These are phyloP conservation scores for Chiua sp. DNA, from an alignment of 1,284 basidiomycete genomes.

Conservation along the genomic window DNA sequence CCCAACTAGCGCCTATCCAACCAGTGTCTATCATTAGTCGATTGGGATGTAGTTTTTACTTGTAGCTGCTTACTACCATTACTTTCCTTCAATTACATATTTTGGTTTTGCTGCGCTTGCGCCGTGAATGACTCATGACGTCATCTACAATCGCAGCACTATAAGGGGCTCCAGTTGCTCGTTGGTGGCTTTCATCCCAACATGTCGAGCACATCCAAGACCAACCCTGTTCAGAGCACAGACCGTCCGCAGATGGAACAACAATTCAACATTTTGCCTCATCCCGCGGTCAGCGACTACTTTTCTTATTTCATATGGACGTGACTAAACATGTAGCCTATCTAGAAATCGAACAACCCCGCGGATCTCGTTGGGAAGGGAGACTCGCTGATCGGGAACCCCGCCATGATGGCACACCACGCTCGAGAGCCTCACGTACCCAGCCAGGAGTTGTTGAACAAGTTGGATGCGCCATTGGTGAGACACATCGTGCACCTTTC, in stretches of 20 bases:
- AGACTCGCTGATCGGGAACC: conserved; percentile 39
- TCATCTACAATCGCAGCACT: conserved; percentile 13
- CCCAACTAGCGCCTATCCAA: not conserved
- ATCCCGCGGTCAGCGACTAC: conserved; percentile 50
- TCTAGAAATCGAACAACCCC: conserved; percentile 54
- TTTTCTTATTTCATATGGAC: not conserved
- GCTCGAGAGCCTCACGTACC: conserved; percentile 52
- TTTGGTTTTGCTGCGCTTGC: conserved; percentile 2
- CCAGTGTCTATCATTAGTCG: not conserved
- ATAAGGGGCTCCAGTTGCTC: conserved; percentile 3
- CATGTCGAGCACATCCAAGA: conserved; percentile 22
- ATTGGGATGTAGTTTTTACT: conserved; percentile 7
- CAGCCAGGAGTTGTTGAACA: conserved; percentile 32
- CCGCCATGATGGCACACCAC: conserved; percentile 42
- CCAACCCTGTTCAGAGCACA: conserved; percentile 1
- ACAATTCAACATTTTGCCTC: conserved; percentile 49
- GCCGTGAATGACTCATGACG: conserved; percentile 14
- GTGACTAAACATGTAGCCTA: not conserved
- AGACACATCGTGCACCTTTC: not conserved
- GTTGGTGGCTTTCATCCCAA: not conserved
- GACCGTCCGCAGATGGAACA: conserved; percentile 33
- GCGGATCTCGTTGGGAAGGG: conserved; percentile 44
- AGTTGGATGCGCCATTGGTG: conserved; percentile 39
- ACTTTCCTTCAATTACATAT: not conserved
- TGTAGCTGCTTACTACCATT: conserved; percentile 12